phyloP scores from a whole-genome alignment of 176 grass and related monocot genomes.

The Carex littledalei region DNA sequence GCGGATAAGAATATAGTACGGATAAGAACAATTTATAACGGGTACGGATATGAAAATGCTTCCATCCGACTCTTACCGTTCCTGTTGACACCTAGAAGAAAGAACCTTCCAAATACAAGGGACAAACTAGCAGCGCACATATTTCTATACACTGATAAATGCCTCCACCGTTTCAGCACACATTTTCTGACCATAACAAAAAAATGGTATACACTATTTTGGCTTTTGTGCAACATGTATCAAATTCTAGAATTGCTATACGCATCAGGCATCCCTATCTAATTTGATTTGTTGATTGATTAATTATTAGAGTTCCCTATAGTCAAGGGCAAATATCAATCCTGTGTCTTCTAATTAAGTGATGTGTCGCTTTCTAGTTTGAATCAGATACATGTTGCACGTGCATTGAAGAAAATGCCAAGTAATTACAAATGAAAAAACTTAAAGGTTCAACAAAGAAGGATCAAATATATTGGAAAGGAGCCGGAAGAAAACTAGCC shows the following conservation, averaged over 20 bases:
- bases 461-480: neutral
- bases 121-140: neutral
- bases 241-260: neutral
- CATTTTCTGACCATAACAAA: neutral
- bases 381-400: neutral
- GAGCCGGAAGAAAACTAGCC: neutral
- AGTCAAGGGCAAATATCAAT: neutral
- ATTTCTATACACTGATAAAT: neutral
- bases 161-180: neutral
- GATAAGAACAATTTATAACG: no score
- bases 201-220: neutral
- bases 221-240: neutral
- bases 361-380: conserved; percentile 1
- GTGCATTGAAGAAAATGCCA: neutral
- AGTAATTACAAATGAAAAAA: neutral
- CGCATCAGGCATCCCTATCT: neutral
- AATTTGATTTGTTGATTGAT: neutral
- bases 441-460: neutral
- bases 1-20: no score
- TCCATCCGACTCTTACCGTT: no score
- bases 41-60: no score
- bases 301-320: neutral
- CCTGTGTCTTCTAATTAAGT: neutral
- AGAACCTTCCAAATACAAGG: neutral
- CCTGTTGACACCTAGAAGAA: neutral